Conservation (phyloP, 2,329 filamentous ascomycete species). For the Tolypocladium nubicola region DNA sequence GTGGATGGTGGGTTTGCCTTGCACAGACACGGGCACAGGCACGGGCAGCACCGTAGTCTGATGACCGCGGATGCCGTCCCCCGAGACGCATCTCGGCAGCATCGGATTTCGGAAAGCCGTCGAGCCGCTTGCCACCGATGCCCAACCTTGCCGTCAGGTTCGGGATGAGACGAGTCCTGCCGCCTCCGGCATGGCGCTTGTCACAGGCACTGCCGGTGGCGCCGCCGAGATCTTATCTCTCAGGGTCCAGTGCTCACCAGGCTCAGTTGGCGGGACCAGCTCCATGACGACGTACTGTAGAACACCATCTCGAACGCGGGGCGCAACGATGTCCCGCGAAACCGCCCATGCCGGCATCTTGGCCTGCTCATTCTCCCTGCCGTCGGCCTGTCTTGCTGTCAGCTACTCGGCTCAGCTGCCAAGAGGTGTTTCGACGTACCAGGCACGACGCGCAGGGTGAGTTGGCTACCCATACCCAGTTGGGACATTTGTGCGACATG, state of each 20-base stretch:
- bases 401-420: constrained; percentile 1
- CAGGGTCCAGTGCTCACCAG: constrained; percentile 27
- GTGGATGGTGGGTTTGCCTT: background rate
- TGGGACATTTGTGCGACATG: constrained; percentile 37
- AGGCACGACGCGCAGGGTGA: constrained; percentile 37
- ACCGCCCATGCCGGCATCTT: constrained; percentile 14
- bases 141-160: background rate
- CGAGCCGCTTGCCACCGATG: background rate
- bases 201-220: constrained; percentile 5
- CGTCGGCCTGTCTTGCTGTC: constrained; percentile 30
- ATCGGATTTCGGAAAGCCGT: background rate
- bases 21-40: background rate
- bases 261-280: constrained; percentile 25
- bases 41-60: background rate
- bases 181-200: constrained; percentile 2
- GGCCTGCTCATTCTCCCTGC: constrained; percentile 32
- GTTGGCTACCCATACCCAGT: constrained; percentile 45
- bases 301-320: constrained; percentile 32
- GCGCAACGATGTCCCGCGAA: constrained; percentile 33
- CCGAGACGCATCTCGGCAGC: background rate
- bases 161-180: constrained; percentile 1
- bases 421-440: constrained; percentile 22
- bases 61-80: background rate
- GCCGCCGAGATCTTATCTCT: constrained; percentile 17
- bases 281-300: constrained; percentile 39